Percentiles rank a stretch among this genome's conserved stretches.
phyloP scores from a whole-genome alignment of 2,329 filamentous ascomycete species.

The Diaporthe velutina region DNA sequence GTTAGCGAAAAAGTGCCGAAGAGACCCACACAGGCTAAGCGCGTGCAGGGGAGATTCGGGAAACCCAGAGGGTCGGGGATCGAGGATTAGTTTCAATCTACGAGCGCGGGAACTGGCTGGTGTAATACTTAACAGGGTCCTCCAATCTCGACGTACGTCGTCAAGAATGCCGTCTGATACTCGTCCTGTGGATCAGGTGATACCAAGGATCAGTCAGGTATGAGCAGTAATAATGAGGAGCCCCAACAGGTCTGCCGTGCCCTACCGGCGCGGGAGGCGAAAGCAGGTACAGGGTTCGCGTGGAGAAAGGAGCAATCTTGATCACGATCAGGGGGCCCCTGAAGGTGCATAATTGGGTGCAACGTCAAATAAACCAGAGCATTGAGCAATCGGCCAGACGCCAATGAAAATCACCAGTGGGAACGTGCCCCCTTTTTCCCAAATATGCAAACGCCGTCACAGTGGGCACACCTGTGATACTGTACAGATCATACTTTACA shows the following conservation, averaged over 20 bases:
- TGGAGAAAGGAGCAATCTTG: conserved; percentile 30
- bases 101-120: neutral
- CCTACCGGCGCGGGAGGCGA: neutral
- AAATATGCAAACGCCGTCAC: conserved; percentile 14
- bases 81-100: neutral
- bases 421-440: neutral
- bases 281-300: conserved; percentile 3
- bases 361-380: conserved; percentile 28
- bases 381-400: conserved; percentile 27
- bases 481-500: neutral
- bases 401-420: conserved; percentile 30
- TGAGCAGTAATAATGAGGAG: neutral
- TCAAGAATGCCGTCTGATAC: neutral
- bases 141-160: conserved; percentile 4
- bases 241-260: conserved; percentile 1
- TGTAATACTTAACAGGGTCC: neutral
- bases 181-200: neutral
- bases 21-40: conserved; percentile 24
- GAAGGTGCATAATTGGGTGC: conserved; percentile 27
- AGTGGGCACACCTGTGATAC: conserved; percentile 24
- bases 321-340: conserved; percentile 31
- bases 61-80: conserved; percentile 26
- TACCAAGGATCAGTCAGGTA: neutral
- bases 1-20: conserved; percentile 27
- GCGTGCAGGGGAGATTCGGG: conserved; percentile 12